phyloP scores from a whole-genome alignment of 345 rosid species.

The Carallia pectinifolia region DNA sequence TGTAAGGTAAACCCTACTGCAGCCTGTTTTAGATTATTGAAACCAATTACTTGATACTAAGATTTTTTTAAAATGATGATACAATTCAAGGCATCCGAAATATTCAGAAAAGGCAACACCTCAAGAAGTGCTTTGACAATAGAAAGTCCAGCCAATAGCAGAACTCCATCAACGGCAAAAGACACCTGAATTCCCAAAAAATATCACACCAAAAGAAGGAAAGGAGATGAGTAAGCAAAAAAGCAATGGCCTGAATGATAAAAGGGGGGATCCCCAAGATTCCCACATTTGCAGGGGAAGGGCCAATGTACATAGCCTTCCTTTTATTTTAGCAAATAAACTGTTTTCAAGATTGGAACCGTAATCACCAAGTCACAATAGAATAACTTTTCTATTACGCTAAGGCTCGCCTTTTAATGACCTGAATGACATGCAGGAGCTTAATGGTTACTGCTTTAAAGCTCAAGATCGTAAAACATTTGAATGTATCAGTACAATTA shows the following conservation, averaged over 20 bases:
- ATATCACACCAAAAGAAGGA: background rate
- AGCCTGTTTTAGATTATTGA: background rate
- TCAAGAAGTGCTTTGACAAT: conserved; percentile 67
- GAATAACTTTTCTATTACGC: too few species aligned
- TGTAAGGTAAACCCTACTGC: background rate
- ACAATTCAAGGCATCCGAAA: background rate
- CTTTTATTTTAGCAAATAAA: too few species aligned
- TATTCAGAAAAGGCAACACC: conserved; percentile 35
- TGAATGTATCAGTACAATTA: too few species aligned
- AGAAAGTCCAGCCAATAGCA: conserved; percentile 65
- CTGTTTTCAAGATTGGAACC: too few species aligned
- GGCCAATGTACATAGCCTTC: too few species aligned
- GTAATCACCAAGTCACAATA: too few species aligned
- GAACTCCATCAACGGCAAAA: conserved; percentile 81
- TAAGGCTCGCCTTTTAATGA: too few species aligned
- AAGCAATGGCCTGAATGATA: background rate
- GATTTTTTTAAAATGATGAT: background rate
- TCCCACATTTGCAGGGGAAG: too few species aligned
- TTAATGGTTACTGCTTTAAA: background rate
- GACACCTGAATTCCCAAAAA: conserved; percentile 45
- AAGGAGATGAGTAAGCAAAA: background rate
- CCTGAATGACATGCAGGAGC: background rate
- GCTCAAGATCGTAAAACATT: too few species aligned
- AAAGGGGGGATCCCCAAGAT: too few species aligned
- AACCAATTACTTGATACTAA: background rate